phyloP scores from a whole-genome alignment of 1,284 basidiomycete genomes.

The Schizopora paradoxa region DNA sequence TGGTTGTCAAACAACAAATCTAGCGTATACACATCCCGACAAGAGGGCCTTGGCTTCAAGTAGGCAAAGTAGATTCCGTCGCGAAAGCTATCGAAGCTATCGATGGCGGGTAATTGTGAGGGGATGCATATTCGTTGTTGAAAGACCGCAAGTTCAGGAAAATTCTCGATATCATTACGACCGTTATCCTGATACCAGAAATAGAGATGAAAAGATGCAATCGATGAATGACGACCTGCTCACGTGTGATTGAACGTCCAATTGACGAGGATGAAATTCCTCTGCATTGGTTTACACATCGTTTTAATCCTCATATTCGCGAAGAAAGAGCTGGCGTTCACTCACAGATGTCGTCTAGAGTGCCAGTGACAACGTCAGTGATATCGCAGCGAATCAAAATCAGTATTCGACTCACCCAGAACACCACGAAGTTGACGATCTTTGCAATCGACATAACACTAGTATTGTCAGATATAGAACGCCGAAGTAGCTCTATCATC shows the following conservation, averaged over 20 bases:
- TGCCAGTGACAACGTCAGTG: neutral
- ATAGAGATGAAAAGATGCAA: neutral
- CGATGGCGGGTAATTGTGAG: too few relatives aligned
- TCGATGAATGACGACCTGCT: neutral
- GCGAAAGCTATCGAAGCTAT: too few relatives aligned
- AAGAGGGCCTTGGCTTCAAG: too few relatives aligned
- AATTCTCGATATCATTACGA: slow-evolving; percentile 12
- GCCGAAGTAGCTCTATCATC: neutral
- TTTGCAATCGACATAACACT: slow-evolving; percentile 13
- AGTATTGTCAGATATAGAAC: neutral
- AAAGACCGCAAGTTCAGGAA: slow-evolving; percentile 15
- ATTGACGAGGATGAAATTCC: slow-evolving; percentile 10
- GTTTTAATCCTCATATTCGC: too few relatives aligned
- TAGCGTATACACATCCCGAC: too few relatives aligned
- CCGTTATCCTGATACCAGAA: slow-evolving; percentile 7
- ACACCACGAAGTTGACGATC: slow-evolving; percentile 8
- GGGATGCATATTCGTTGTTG: too few relatives aligned
- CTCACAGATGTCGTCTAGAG: neutral
- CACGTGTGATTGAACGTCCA: slow-evolving; percentile 15
- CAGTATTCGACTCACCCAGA: slow-evolving; percentile 6
- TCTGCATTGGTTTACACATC: too few relatives aligned
- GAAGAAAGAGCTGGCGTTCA: neutral
- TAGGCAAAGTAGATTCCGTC: too few relatives aligned
- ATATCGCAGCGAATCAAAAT: neutral
- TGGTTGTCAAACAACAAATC: too few relatives aligned